These are phyloP conservation scores for Pleurozium schreberi DNA, from an alignment of 225 moss, liverwort and hornwort genomes.

Conservation along the genomic window DNA sequence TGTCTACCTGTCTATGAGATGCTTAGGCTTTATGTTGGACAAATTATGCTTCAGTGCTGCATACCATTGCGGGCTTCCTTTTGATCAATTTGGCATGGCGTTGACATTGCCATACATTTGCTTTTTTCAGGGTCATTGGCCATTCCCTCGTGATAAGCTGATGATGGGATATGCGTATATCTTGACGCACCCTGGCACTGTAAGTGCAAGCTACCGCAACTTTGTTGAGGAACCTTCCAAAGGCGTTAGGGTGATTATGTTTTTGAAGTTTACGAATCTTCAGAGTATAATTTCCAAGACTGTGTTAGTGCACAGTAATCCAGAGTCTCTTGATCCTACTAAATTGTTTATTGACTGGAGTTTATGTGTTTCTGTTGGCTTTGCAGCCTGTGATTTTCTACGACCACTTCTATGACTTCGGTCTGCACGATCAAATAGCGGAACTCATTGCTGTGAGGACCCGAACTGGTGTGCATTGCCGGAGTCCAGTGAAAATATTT, in stretches of 20 bases:
- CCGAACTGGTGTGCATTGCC: slow-evolving; percentile 61
- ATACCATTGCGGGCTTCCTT: neutral
- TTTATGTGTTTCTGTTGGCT: neutral
- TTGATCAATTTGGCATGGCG: neutral
- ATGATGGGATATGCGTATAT: slow-evolving; percentile 95
- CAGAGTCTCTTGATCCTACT: neutral
- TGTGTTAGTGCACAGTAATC: neutral
- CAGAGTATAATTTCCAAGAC: neutral
- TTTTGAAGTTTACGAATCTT: neutral
- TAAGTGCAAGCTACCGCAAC: slow-evolving; percentile 8
- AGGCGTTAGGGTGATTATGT: neutral
- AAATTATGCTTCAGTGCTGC: neutral
- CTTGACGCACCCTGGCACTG: slow-evolving; percentile 81
- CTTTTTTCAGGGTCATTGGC: slow-evolving; percentile 73
- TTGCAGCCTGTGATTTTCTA: slow-evolving; percentile 84
- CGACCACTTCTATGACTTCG: slow-evolving; percentile 90
- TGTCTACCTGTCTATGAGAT: neutral
- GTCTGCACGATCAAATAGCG: slow-evolving; percentile 78
- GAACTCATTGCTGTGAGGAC: slow-evolving; percentile 74
- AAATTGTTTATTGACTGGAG: neutral
- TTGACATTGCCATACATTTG: neutral
- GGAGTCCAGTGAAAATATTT: slow-evolving; percentile 69
- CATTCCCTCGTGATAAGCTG: slow-evolving; percentile 73
- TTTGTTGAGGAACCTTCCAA: neutral
- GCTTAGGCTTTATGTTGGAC: neutral